Conservation (phyloP, 1,139 yeast species). For the Debaryomyces singareniensis region DNA sequence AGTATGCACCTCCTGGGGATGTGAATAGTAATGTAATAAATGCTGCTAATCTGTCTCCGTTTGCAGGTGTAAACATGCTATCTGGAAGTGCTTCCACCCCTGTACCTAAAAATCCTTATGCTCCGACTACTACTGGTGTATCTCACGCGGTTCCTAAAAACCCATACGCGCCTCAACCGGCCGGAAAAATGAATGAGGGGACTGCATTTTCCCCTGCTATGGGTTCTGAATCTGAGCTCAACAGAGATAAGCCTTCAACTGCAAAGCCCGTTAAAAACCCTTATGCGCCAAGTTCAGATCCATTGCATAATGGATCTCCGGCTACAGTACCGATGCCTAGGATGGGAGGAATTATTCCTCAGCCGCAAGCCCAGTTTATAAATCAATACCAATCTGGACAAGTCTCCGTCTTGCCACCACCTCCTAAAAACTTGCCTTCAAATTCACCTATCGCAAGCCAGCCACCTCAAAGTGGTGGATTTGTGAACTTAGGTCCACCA, state of each 20-base stretch:
- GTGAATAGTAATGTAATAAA: conserved; percentile 5
- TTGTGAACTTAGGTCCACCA: too few relatives aligned
- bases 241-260: conserved; percentile 1
- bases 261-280: conserved; percentile 6
- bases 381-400: not conserved
- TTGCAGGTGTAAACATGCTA: conserved; percentile 7
- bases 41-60: conserved; percentile 7
- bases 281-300: conserved; percentile 14
- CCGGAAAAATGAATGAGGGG: conserved; percentile 9
- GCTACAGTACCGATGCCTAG: conserved; percentile 4
- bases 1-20: conserved; percentile 24
- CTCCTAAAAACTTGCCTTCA: conserved; percentile 7
- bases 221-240: not conserved
- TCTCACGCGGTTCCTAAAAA: conserved; percentile 28
- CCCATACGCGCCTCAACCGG: conserved; percentile 37
- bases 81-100: conserved; percentile 7
- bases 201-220: conserved; percentile 8
- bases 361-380: conserved; percentile 13
- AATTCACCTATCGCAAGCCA: not conserved
- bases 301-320: conserved; percentile 8
- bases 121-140: conserved; percentile 8
- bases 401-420: not conserved
- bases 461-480: too few relatives aligned
- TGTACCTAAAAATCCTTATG: conserved; percentile 7
- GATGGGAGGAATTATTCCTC: conserved; percentile 12